Conservation (phyloP, 257 asterid genomes). For the Thymus mandschuricus region DNA sequence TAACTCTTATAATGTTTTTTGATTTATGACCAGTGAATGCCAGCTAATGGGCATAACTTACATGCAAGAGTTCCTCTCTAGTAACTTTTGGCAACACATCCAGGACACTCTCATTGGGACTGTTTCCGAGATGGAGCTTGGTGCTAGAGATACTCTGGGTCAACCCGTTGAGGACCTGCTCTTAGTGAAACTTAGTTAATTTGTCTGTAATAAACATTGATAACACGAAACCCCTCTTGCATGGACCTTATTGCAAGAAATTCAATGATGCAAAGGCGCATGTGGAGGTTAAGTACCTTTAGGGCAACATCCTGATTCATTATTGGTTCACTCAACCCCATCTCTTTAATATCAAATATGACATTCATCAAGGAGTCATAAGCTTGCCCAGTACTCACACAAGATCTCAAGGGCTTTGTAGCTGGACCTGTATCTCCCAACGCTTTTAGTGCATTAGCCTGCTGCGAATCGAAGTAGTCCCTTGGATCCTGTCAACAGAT, state of each 20-base stretch:
- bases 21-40: slow-evolving; percentile 3
- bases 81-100: slow-evolving; percentile 76
- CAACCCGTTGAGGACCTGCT: slow-evolving; percentile 75
- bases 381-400: slow-evolving; percentile 61
- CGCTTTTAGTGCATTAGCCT: slow-evolving; percentile 78
- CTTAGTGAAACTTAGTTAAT: slow-evolving; percentile 29
- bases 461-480: slow-evolving; percentile 96
- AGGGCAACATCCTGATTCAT: slow-evolving; percentile 72
- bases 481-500: slow-evolving; percentile 82
- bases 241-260: slow-evolving; percentile 13
- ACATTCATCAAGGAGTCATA: slow-evolving; percentile 59
- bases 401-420: slow-evolving; percentile 53
- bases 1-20: slow-evolving; percentile 5
- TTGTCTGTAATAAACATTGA: slow-evolving; percentile 31
- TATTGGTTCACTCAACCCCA: slow-evolving; percentile 68
- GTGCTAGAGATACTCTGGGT: slow-evolving; percentile 86
- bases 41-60: slow-evolving; percentile 43
- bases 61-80: slow-evolving; percentile 75
- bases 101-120: slow-evolving; percentile 73
- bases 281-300: slow-evolving; percentile 56
- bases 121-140: slow-evolving; percentile 82
- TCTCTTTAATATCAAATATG: slow-evolving; percentile 54
- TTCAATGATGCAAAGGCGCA: slow-evolving; percentile 24
- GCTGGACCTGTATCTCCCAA: slow-evolving; percentile 68
- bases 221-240: slow-evolving; percentile 21